phyloP scores from a whole-genome alignment of 345 rosid genomes.

The Salix udensis region DNA sequence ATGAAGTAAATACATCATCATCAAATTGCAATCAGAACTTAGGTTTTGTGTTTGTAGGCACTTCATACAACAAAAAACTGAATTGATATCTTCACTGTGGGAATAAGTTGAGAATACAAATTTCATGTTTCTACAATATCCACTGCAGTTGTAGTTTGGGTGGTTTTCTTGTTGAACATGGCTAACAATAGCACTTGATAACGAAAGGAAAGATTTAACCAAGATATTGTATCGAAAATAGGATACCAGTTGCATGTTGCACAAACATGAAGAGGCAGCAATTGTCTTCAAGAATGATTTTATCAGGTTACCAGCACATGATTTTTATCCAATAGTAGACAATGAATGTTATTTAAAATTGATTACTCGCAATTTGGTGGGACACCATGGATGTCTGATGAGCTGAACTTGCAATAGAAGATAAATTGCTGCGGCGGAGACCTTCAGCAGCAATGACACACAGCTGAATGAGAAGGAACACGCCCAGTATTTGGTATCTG shows the following conservation, averaged over 20 bases:
- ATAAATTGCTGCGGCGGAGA: slow-evolving; percentile 71
- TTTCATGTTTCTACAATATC: not conserved
- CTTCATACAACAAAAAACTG: not conserved
- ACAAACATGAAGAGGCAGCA: not conserved
- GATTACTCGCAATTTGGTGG: slow-evolving; percentile 55
- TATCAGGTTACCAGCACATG: not conserved
- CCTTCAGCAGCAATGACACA: slow-evolving; percentile 88
- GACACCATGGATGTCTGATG: slow-evolving; percentile 62
- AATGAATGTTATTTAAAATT: not conserved
- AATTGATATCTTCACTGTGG: not conserved
- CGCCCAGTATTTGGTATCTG: slow-evolving; percentile 90
- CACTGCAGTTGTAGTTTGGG: not conserved
- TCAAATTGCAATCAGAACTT: not conserved
- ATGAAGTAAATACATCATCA: not conserved
- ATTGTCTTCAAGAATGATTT: not conserved
- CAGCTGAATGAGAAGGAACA: slow-evolving; percentile 85
- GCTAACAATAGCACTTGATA: not conserved
- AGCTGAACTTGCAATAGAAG: slow-evolving; percentile 77
- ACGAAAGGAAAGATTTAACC: not conserved
- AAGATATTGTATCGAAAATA: not conserved
- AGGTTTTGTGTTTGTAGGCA: not conserved
- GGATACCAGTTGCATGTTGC: not conserved
- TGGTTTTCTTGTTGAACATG: not conserved
- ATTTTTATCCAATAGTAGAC: not conserved
- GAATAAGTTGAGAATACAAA: not conserved